phyloP scores from a whole-genome alignment of 139 green algal genomes.

The Closterium sp. region DNA sequence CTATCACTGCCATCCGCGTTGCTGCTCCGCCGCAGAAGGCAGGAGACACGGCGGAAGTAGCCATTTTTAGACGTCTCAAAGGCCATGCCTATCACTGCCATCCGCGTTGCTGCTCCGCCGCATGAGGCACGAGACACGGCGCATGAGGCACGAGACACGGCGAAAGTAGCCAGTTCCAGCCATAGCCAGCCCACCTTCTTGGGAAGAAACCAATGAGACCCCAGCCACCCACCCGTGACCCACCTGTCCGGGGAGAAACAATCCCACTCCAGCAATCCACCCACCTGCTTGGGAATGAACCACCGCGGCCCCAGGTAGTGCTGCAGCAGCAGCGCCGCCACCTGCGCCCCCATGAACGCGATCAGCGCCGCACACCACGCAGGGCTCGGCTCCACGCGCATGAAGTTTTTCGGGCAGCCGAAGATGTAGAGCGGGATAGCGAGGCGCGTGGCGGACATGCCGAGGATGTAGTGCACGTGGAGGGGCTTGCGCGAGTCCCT shows the following conservation, averaged over 20 bases:
- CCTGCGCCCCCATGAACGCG: conserved; percentile 58
- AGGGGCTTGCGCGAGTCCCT: conserved; percentile 69
- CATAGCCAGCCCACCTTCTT: conserved; percentile 77
- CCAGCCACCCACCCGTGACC: too few species aligned
- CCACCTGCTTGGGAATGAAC: conserved; percentile 68
- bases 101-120: not conserved
- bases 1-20: conserved; percentile 11
- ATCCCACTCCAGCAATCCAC: not conserved
- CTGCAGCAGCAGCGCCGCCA: conserved; percentile 66
- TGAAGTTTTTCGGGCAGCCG: conserved; percentile 55
- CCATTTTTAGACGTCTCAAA: too few species aligned
- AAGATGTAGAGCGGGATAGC: conserved; percentile 79
- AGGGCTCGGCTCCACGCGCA: conserved; percentile 39
- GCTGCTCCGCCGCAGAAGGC: not conserved
- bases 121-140: conserved; percentile 10
- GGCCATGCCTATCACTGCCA: too few species aligned
- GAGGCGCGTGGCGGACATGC: conserved; percentile 65
- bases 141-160: conserved; percentile 10
- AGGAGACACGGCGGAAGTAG: conserved; percentile 40
- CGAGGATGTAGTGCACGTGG: conserved; percentile 72
- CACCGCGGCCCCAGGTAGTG: conserved; percentile 66
- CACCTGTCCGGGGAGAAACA: too few species aligned
- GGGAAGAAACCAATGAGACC: conserved; percentile 73
- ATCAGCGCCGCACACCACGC: conserved; percentile 28
- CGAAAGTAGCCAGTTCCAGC: conserved; percentile 79